Conservation (phyloP, 2,329 filamentous ascomycete species). For the Aspergillus intermedius region DNA sequence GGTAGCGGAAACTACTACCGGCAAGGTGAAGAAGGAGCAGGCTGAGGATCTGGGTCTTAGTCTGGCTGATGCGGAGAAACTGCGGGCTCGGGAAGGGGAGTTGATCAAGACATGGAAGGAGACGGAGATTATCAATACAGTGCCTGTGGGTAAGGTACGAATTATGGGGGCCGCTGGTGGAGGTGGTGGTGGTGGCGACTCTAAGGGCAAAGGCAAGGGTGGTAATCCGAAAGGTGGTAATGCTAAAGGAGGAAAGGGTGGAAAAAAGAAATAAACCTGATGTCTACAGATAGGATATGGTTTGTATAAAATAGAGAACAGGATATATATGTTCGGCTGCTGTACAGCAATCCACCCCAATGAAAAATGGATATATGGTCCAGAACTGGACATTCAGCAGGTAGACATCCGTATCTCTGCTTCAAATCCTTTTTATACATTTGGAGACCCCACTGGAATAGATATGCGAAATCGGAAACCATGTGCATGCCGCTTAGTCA, state of each 20-base stretch:
- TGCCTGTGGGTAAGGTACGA: conserved; percentile 73
- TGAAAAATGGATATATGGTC: too few relatives aligned
- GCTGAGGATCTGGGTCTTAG: conserved; percentile 50
- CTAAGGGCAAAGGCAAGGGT: conserved; percentile 17
- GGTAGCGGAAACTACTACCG: conserved; percentile 54
- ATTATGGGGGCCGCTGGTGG: conserved; percentile 65
- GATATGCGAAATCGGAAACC: background rate
- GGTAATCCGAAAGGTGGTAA: conserved; percentile 19
- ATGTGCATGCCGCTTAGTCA: conserved; percentile 10
- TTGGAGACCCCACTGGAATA: background rate
- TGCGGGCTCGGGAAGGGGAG: conserved; percentile 83
- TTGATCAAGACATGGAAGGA: conserved; percentile 73
- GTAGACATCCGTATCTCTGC: too few relatives aligned
- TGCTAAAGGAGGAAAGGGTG: conserved; percentile 27
- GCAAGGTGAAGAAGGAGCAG: conserved; percentile 43
- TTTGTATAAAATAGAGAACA: too few relatives aligned
- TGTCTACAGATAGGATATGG: background rate
- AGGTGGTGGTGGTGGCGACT: conserved; percentile 19
- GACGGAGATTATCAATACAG: conserved; percentile 70
- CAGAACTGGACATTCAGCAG: too few relatives aligned
- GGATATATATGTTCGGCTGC: too few relatives aligned
- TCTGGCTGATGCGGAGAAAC: conserved; percentile 60
- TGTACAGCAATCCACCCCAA: too few relatives aligned
- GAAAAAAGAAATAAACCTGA: conserved; percentile 34
- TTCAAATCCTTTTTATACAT: too few relatives aligned